A percentile compares a stretch with the other conserved stretches of the same genome.
Evolutionary conservation across 2,329 filamentous ascomycete genomes (phyloP).

Genomic region (Aspergillus ochraceoroseus): DNA sequence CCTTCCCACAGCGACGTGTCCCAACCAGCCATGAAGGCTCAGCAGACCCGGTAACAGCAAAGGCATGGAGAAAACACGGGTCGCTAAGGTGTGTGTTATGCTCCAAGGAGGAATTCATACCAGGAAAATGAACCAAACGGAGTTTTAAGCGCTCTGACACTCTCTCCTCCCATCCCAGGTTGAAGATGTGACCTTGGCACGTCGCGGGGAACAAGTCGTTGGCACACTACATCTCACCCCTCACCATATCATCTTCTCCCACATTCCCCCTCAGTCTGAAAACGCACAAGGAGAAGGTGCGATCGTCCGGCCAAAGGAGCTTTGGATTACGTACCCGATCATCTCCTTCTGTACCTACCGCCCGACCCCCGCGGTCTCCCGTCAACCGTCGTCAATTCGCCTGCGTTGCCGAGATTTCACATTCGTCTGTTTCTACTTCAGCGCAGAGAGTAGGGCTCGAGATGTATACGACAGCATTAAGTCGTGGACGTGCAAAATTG

Average conservation of each 20-base stretch:
- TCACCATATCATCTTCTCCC: conserved; percentile 62
- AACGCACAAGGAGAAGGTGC: conserved; percentile 39
- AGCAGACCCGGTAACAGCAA: conserved; percentile 31
- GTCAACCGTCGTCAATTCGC: conserved; percentile 73
- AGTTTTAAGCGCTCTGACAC: conserved; percentile 5
- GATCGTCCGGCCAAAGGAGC: conserved; percentile 58
- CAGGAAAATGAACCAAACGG: neutral
- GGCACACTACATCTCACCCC: conserved; percentile 60
- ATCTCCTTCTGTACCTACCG: conserved; percentile 75
- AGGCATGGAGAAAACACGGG: conserved; percentile 45
- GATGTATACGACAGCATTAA: conserved; percentile 87
- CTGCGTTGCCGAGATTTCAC: conserved; percentile 89
- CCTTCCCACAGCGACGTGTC: conserved; percentile 8
- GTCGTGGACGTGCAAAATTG: conserved; percentile 71
- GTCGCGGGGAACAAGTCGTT: conserved; percentile 52
- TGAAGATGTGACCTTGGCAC: conserved; percentile 55
- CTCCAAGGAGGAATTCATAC: neutral
- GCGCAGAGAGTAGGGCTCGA: conserved; percentile 65
- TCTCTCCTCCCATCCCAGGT: conserved; percentile 33
- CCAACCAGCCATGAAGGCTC: conserved; percentile 30
- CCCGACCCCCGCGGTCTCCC: conserved; percentile 64
- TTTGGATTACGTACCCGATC: conserved; percentile 94
- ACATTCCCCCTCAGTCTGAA: conserved; percentile 45
- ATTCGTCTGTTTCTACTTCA: conserved; percentile 86
- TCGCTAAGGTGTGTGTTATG: conserved; percentile 39